phyloP scores from a whole-genome alignment of 169 alveolate genomes.

The Babesia sp. region DNA sequence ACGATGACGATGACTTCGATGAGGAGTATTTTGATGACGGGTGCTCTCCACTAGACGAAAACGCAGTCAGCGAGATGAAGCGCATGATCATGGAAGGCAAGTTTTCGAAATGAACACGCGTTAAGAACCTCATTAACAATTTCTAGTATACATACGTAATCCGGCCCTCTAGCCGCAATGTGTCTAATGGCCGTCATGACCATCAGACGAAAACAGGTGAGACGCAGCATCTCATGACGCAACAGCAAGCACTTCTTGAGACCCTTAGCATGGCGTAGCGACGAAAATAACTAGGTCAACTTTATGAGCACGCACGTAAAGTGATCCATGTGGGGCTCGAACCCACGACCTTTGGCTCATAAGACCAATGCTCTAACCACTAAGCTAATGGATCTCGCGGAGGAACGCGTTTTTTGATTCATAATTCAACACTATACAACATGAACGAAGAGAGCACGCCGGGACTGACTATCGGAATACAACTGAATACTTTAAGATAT shows the following conservation, averaged over 20 bases:
- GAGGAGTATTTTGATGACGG: constrained; percentile 34
- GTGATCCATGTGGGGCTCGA: constrained; percentile 87
- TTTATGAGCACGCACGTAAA: constrained; percentile 15
- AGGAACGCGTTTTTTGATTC: neutral
- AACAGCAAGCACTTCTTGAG: no score
- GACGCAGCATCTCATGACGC: no score
- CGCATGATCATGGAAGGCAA: neutral
- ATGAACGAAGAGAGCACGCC: no score
- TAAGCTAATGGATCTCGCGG: constrained; percentile 83
- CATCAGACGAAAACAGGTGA: no score
- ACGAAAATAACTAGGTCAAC: no score
- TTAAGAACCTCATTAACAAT: no score
- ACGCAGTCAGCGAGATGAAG: neutral
- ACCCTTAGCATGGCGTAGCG: no score
- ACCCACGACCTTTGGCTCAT: constrained; percentile 87
- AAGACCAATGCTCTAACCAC: constrained; percentile 88
- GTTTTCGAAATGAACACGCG: neutral
- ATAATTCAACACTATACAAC: neutral
- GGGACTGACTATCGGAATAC: neutral
- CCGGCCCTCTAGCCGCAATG: no score
- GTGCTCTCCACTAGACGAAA: constrained; percentile 32
- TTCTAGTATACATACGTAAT: no score
- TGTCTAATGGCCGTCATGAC: no score
- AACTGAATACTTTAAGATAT: neutral
- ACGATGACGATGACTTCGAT: constrained; percentile 11